These are phyloP conservation scores for Ceratocystis papillata DNA, from an alignment of 2,329 filamentous ascomycete species.

Conservation along the genomic window DNA sequence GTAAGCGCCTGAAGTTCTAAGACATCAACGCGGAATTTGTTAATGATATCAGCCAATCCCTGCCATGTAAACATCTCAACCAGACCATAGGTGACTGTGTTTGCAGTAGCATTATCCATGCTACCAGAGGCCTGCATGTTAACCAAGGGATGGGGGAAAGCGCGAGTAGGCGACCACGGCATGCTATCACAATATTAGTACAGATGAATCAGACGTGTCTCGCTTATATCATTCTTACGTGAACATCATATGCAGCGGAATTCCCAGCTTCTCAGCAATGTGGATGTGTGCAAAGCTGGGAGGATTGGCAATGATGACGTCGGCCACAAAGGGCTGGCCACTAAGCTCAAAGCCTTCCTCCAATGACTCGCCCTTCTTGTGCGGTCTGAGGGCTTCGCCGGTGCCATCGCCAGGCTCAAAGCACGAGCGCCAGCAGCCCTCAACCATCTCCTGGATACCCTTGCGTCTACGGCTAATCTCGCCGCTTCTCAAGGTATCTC, in stretches of 20 bases:
- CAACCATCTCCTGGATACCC: slow-evolving; percentile 67
- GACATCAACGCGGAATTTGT: slow-evolving; percentile 65
- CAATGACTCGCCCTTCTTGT: slow-evolving; percentile 36
- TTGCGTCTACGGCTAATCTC: slow-evolving; percentile 64
- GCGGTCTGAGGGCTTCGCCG: slow-evolving; percentile 40
- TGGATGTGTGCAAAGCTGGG: slow-evolving; percentile 69
- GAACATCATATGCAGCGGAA: slow-evolving; percentile 78
- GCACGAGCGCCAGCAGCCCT: slow-evolving; percentile 78
- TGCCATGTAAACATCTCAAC: slow-evolving; percentile 93
- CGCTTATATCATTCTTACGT: slow-evolving; percentile 46
- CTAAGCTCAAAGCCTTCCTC: slow-evolving; percentile 39
- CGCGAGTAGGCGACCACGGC: slow-evolving; percentile 79
- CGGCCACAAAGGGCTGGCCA: slow-evolving; percentile 63
- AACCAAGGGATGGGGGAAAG: slow-evolving; percentile 76
- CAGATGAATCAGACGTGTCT: not conserved
- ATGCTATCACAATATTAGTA: slow-evolving; percentile 56
- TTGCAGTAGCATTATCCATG: slow-evolving; percentile 64
- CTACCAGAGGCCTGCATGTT: slow-evolving; percentile 63
- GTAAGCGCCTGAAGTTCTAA: slow-evolving; percentile 69
- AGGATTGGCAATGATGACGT: slow-evolving; percentile 69
- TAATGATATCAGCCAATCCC: slow-evolving; percentile 81
- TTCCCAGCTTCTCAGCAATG: slow-evolving; percentile 61
- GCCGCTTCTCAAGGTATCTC: slow-evolving; percentile 64
- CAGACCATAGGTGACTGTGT: slow-evolving; percentile 71
- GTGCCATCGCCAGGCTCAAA: slow-evolving; percentile 64